A percentile compares a stretch with the other conserved stretches of the same genome.
phyloP scores from a whole-genome alignment of 1,139 yeast species.

The Cylindricascospora bacillispora region DNA sequence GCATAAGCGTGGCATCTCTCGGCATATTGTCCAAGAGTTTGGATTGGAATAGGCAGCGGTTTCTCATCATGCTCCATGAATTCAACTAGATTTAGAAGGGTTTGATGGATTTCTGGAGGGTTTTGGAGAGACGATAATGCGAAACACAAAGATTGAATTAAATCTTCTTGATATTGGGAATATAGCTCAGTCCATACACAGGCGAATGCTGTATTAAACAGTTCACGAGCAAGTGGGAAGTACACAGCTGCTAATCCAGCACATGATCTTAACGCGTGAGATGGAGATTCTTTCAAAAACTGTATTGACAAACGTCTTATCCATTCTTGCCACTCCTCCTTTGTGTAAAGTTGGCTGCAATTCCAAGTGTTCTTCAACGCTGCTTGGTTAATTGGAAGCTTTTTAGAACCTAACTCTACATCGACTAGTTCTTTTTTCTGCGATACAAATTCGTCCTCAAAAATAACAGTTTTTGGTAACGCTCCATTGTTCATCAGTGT shows the following conservation, averaged over 20 bases:
- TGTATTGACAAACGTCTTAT: slow-evolving; percentile 76
- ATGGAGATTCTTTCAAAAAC: slow-evolving; percentile 81
- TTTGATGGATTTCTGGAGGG: slow-evolving; percentile 93
- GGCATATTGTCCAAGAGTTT: slow-evolving; percentile 85
- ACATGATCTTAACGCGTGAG: slow-evolving; percentile 90
- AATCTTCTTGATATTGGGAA: slow-evolving; percentile 81
- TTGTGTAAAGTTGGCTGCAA: slow-evolving; percentile 73
- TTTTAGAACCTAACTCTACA: slow-evolving; percentile 58
- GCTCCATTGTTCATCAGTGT: slow-evolving; percentile 82
- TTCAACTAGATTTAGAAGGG: slow-evolving; percentile 79
- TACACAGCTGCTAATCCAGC: slow-evolving; percentile 81
- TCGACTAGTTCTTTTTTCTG: slow-evolving; percentile 48
- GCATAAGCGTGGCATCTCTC: slow-evolving; percentile 96
- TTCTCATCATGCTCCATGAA: slow-evolving; percentile 97
- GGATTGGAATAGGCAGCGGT: slow-evolving; percentile 79
- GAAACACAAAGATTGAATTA: slow-evolving; percentile 71
- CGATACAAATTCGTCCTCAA: slow-evolving; percentile 46
- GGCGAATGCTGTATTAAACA: slow-evolving; percentile 90
- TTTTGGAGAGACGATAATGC: slow-evolving; percentile 85
- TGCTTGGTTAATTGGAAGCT: slow-evolving; percentile 43
- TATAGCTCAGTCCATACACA: slow-evolving; percentile 93
- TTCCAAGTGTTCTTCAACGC: slow-evolving; percentile 73
- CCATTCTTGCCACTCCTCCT: slow-evolving; percentile 99
- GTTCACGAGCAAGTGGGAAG: slow-evolving; percentile 77
- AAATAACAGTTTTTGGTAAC: slow-evolving; percentile 61